phyloP scores from a whole-genome alignment of 2,329 filamentous ascomycete genomes.

The Clonostachys solani region DNA sequence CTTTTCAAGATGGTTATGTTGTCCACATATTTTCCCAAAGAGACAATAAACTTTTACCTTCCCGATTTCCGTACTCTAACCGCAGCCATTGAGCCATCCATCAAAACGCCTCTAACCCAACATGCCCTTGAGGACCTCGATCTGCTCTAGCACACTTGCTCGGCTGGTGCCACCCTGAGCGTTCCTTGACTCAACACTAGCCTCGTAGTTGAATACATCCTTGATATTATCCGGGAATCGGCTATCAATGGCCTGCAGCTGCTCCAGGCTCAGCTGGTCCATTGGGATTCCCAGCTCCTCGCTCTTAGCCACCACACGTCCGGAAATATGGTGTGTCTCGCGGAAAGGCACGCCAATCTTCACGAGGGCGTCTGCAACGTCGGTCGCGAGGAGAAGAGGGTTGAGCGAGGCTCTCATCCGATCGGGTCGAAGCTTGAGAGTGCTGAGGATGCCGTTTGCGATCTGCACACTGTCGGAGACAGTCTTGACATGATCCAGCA shows the following conservation, averaged over 20 bases:
- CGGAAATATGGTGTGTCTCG: conserved; percentile 76
- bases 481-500: conserved; percentile 81
- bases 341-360: conserved; percentile 70
- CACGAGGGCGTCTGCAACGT: conserved; percentile 62
- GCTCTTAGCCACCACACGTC: conserved; percentile 56
- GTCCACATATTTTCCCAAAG: no score
- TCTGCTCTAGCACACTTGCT: conserved; percentile 60
- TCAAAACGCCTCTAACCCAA: conserved; percentile 13
- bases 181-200: conserved; percentile 73
- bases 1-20: no score
- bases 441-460: conserved; percentile 74
- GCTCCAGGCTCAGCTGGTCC: conserved; percentile 62
- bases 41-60: no score
- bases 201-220: conserved; percentile 74
- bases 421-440: conserved; percentile 63
- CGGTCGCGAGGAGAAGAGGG: conserved; percentile 69
- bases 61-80: conserved; percentile 13
- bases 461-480: conserved; percentile 79
- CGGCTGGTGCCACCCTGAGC: conserved; percentile 77
- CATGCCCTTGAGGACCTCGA: conserved; percentile 42
- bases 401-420: conserved; percentile 78
- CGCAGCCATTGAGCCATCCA: conserved; percentile 4
- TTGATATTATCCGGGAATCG: conserved; percentile 70
- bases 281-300: conserved; percentile 64
- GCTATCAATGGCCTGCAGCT: conserved; percentile 63